Evolutionary conservation across 1,284 basidiomycete species (phyloP).

Genomic region (Volvariella surrecta): DNA sequence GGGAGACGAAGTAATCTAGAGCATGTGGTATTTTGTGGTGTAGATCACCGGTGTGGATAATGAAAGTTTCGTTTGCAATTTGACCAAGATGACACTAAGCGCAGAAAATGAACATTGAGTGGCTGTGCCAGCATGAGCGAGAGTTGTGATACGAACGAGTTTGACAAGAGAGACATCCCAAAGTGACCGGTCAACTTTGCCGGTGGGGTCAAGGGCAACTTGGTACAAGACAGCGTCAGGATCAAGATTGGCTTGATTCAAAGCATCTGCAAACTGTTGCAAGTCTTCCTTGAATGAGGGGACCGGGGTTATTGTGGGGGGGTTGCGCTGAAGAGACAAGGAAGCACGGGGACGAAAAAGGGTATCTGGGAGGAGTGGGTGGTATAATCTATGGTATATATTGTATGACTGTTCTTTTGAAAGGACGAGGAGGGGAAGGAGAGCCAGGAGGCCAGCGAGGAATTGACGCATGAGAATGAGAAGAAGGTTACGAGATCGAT

Average conservation of each 20-base stretch:
- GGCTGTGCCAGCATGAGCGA: constrained; percentile 10
- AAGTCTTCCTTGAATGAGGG: constrained; percentile 35
- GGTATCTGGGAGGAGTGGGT: constrained; percentile 25
- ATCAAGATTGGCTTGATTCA: constrained; percentile 22
- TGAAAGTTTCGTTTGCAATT: constrained; percentile 44
- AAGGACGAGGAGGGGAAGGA: constrained; percentile 13
- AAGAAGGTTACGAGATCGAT: background rate
- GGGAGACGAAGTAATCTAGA: constrained; percentile 62
- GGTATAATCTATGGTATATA: constrained; percentile 29
- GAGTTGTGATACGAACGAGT: constrained; percentile 41
- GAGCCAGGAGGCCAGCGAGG: constrained; percentile 12
- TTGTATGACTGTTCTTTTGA: constrained; percentile 18
- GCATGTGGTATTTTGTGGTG: constrained; percentile 42
- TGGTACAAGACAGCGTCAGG: constrained; percentile 54
- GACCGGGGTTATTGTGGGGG: constrained; percentile 28
- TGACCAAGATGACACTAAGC: constrained; percentile 51
- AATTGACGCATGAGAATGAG: constrained; percentile 1
- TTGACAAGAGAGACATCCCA: constrained; percentile 69
- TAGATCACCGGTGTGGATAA: constrained; percentile 41
- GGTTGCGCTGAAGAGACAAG: constrained; percentile 25
- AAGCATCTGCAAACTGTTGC: constrained; percentile 27
- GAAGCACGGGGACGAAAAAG: constrained; percentile 20
- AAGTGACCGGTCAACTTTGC: constrained; percentile 31
- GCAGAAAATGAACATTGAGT: constrained; percentile 12
- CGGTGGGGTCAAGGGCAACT: constrained; percentile 56